Evolutionary conservation across 768 basidiomycete species (phyloP), one percentile per base, ranked within the genome.

Genomic region (Pleurotus sapidus): DNA sequence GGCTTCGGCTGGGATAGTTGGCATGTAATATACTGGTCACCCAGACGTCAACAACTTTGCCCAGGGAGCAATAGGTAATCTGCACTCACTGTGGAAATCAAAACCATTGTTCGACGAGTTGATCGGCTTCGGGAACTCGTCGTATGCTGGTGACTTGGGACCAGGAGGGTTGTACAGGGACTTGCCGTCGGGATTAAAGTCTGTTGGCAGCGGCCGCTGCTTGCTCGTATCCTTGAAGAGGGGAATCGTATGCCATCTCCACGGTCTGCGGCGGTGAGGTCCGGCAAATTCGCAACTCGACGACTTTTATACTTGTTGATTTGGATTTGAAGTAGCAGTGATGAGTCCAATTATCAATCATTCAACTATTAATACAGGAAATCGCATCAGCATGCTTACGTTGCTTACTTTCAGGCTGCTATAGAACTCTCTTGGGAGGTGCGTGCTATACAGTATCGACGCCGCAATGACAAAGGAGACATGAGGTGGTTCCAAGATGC

Each of bases 71-170:
- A 17, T 51, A 24, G 48, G 5, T n/a, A 37, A 20, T 65, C 84
- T 34, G 30, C 8, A 34, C 30, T 70, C 57, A 85, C 88, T 78
- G 64, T 90, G 88, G 63, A 90, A 89, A 68, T 90, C 88, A 60
- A 89, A 89, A 0, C 83, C 87, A 48, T 86, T 81, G 49, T 80
- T 80, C 34, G 74, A 72, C 1, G 77, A 57, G 46, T 72, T 69
- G 56, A 89, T 83, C 5, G 84, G 86, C 7, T 75, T 57, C 0
- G 82, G 83, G 59, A 87, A 86, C 7, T 70, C 60, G 8, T 80
- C 71, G 60, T 89, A 89, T 0, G 79, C 76, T 1, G 72, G 20
- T 0, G 88, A 87, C 59, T 66, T 72, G 20, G 70, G 70, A 2
- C 68, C 71, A 1, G 81, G 77, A 0, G 71, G 70, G 63, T 85